Percentiles rank a stretch among this genome's conserved stretches.
These are phyloP conservation scores for Farysia itapuensis DNA, from an alignment of 1,284 basidiomycete genomes.

Conservation along the genomic window DNA sequence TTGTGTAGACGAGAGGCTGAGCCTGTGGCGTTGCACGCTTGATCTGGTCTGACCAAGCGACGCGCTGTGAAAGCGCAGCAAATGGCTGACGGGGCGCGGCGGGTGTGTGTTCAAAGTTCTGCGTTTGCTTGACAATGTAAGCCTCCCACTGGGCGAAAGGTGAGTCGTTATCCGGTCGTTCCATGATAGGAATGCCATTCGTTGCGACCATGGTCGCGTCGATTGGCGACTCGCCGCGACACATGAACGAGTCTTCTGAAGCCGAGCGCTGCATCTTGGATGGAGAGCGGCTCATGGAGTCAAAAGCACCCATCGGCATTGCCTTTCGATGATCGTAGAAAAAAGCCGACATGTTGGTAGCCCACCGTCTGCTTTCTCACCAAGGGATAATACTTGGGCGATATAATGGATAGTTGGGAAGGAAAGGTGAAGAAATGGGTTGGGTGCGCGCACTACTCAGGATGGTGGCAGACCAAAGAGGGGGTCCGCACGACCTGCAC, in stretches of 20 bases:
- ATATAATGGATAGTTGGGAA: no score
- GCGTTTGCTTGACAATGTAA: conserved; percentile 25
- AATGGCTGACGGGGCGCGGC: not conserved
- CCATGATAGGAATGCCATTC: conserved; percentile 6
- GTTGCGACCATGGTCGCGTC: conserved; percentile 32
- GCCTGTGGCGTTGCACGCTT: conserved; percentile 12
- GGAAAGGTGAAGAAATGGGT: no score
- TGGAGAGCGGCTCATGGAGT: no score
- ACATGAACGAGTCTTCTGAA: no score
- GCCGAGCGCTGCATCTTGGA: no score
- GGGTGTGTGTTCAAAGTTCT: conserved; percentile 17
- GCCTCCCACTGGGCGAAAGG: conserved; percentile 35
- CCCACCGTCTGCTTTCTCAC: no score
- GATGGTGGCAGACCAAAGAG: no score
- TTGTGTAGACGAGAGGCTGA: conserved; percentile 18
- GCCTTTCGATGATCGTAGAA: not conserved
- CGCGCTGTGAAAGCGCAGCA: conserved; percentile 5
- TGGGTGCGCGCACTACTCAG: no score
- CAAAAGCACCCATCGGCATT: not conserved
- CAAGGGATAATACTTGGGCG: no score
- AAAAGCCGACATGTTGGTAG: not conserved
- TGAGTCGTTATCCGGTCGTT: conserved; percentile 9
- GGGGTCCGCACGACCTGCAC: no score
- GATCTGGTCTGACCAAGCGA: conserved; percentile 31
- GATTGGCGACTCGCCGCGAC: conserved; percentile 12